phyloP scores from a whole-genome alignment of 108 stramenopile genomes.

The Skeletonema potamos region DNA sequence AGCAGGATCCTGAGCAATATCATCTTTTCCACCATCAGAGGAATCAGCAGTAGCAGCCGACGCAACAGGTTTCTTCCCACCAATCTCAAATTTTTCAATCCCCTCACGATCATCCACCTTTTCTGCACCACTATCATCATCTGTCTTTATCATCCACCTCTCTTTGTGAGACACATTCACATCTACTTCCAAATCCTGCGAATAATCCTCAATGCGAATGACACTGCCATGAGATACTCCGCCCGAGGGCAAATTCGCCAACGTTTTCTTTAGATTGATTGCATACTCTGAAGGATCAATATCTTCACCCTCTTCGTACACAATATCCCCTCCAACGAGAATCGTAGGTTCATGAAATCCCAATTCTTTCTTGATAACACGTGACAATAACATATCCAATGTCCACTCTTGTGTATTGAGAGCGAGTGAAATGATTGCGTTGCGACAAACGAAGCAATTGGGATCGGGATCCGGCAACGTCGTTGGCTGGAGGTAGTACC shows the following conservation, averaged over 20 bases:
- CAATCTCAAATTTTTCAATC: conserved; percentile 63
- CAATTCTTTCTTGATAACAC: conserved; percentile 72
- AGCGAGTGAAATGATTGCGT: conserved; percentile 64
- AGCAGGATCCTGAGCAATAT: neutral
- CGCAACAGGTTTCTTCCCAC: conserved; percentile 53
- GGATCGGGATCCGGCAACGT: conserved; percentile 76
- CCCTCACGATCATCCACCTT: conserved; percentile 49
- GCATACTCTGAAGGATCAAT: conserved; percentile 60
- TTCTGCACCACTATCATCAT: conserved; percentile 37
- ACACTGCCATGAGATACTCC: conserved; percentile 87
- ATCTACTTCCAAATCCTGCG: conserved; percentile 87
- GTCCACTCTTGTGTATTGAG: conserved; percentile 81
- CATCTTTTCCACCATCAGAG: neutral
- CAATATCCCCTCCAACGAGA: conserved; percentile 50
- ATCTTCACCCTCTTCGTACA: conserved; percentile 88
- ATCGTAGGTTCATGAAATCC: conserved; percentile 86
- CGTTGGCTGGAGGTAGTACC: conserved; percentile 76
- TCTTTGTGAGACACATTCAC: conserved; percentile 71
- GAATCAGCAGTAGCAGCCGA: neutral
- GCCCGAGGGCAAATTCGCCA: conserved; percentile 75
- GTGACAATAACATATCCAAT: conserved; percentile 57
- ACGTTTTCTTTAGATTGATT: conserved; percentile 55
- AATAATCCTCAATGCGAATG: conserved; percentile 84
- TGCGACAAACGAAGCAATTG: conserved; percentile 92
- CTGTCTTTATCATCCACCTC: conserved; percentile 42